Conservation (phyloP, 176 grass and related monocot genomes). For the Oryza glumipatula region DNA sequence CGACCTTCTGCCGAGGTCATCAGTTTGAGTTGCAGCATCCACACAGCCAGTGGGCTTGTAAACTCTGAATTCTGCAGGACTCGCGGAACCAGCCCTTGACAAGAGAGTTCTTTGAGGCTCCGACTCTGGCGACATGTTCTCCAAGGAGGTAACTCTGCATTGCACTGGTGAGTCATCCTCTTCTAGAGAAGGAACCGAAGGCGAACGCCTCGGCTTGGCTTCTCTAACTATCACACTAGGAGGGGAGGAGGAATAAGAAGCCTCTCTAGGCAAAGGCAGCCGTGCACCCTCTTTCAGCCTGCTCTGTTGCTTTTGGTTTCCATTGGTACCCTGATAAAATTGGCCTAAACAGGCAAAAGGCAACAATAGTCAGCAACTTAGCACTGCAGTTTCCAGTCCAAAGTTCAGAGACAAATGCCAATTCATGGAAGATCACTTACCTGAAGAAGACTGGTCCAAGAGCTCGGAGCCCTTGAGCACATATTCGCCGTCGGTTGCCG, state of each 20-base stretch:
- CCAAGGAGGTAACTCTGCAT: constrained; percentile 14
- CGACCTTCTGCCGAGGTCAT: constrained; percentile 48
- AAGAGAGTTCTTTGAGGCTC: constrained; percentile 37
- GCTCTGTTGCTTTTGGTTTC: constrained; percentile 62
- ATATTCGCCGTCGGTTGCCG: constrained; percentile 81
- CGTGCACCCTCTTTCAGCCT: constrained; percentile 41
- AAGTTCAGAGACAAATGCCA: constrained; percentile 20
- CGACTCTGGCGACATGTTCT: constrained; percentile 43
- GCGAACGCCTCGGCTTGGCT: constrained; percentile 44
- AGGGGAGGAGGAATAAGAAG: constrained; percentile 63
- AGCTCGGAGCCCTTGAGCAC: constrained; percentile 96
- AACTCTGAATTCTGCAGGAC: constrained; percentile 48
- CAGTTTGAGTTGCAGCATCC: constrained; percentile 89
- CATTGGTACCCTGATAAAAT: constrained; percentile 46
- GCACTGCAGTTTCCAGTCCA: neutral
- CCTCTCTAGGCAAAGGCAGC: constrained; percentile 51
- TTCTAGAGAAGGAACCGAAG: constrained; percentile 47
- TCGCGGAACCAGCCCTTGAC: constrained; percentile 38
- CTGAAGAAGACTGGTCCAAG: constrained; percentile 64
- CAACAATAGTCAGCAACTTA: constrained; percentile 7
- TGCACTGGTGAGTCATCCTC: constrained; percentile 58
- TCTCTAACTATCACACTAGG: constrained; percentile 56
- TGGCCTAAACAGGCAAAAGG: constrained; percentile 47
- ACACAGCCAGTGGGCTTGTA: constrained; percentile 51
- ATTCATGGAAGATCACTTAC: constrained; percentile 28